A percentile compares a stretch with the other conserved stretches of the same genome.
phyloP scores from a whole-genome alignment of 2,329 filamentous ascomycete species.

The Pyrenophora graminea region DNA sequence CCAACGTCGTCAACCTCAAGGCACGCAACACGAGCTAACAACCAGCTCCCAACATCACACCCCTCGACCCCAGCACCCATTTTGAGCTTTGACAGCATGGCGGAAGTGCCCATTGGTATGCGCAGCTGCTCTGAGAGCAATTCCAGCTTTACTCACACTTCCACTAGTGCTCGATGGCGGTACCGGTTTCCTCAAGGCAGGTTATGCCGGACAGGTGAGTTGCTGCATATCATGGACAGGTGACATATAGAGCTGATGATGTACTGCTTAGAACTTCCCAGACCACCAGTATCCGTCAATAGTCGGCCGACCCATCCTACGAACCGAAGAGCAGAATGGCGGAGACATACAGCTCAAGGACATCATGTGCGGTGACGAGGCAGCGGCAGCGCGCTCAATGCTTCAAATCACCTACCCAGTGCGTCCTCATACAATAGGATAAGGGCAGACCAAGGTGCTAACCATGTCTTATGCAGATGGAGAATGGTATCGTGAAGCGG shows the following conservation, averaged over 20 bases:
- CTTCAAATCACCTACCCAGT: conserved; percentile 96
- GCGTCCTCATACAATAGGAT: conserved; percentile 41
- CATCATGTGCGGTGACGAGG: conserved; percentile 99
- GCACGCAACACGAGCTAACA: conserved; percentile 17
- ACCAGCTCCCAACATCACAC: conserved; percentile 18
- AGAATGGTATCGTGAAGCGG: conserved; percentile 98
- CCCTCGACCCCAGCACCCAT: conserved; percentile 13
- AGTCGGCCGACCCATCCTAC: conserved; percentile 94
- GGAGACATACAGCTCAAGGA: conserved; percentile 81
- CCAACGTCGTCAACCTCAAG: conserved; percentile 38
- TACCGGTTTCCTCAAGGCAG: conserved; percentile 99
- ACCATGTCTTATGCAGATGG: conserved; percentile 67
- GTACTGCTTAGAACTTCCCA: conserved; percentile 78
- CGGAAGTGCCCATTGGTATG: conserved; percentile 56
- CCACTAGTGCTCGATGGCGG: conserved; percentile 93
- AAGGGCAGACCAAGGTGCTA: conserved; percentile 27
- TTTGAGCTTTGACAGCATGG: conserved; percentile 45
- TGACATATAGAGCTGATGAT: conserved; percentile 10
- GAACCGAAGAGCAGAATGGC: conserved; percentile 85
- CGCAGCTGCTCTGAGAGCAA: conserved; percentile 8
- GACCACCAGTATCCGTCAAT: conserved; percentile 99
- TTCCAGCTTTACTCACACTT: conserved; percentile 35
- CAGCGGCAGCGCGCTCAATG: conserved; percentile 92
- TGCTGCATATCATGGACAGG: background rate
- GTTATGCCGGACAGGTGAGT: conserved; percentile 85